These are phyloP conservation scores for Spencermartinsiella europaea DNA, from an alignment of 805 yeast species.

Conservation along the genomic window DNA sequence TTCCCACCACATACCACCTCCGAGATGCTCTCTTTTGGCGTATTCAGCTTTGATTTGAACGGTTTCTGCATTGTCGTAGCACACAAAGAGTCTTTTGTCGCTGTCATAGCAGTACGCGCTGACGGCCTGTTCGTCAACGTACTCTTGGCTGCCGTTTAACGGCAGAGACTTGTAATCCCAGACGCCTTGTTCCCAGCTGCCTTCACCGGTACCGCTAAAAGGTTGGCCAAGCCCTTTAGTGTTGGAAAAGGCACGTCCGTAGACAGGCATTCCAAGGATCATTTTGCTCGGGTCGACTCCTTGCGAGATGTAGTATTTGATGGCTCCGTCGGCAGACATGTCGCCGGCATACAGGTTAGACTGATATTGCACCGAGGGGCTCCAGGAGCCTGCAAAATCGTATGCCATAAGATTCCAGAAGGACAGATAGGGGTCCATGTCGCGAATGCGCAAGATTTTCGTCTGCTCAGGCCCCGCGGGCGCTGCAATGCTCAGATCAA, in stretches of 20 bases:
- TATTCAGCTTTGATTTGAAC: conserved; percentile 56
- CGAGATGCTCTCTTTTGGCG: conserved; percentile 45
- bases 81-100: conserved; percentile 38
- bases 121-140: conserved; percentile 47
- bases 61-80: conserved; percentile 61
- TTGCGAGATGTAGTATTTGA: conserved; percentile 38
- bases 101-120: conserved; percentile 51
- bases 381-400: conserved; percentile 82
- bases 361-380: conserved; percentile 55
- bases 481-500: conserved; percentile 64
- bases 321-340: conserved; percentile 45
- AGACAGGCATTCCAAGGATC: conserved; percentile 81
- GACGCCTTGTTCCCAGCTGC: conserved; percentile 45
- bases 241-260: conserved; percentile 57
- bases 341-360: conserved; percentile 56
- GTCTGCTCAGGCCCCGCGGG: conserved; percentile 58
- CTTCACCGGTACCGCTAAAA: conserved; percentile 41
- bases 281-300: conserved; percentile 50
- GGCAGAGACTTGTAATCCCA: conserved; percentile 58
- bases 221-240: conserved; percentile 39
- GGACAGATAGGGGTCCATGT: conserved; percentile 54
- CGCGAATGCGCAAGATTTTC: conserved; percentile 38
- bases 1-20: conserved; percentile 97
- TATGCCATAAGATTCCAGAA: conserved; percentile 91
- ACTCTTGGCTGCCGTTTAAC: conserved; percentile 38